Evolutionary conservation across 1,284 basidiomycete species (phyloP).

Genomic region (Malassezia sp.): DNA sequence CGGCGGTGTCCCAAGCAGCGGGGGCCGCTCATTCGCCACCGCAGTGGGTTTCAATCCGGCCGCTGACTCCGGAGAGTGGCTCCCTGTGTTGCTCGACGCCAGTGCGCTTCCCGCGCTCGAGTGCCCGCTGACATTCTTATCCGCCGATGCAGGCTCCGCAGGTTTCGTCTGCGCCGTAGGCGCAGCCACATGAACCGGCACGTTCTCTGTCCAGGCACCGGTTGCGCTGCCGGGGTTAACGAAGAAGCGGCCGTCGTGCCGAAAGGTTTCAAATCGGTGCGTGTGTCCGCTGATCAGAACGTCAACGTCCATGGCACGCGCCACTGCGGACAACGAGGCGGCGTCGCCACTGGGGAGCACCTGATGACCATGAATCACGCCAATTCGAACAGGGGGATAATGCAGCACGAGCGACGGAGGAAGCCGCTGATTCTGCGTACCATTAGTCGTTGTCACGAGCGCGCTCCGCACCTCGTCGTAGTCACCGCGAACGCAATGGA

Average conservation of each 20-base stretch:
- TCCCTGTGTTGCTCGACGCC: no score
- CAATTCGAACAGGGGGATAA: constrained; percentile 80
- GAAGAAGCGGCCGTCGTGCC: constrained; percentile 82
- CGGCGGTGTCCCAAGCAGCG: no score
- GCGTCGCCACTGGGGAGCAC: constrained; percentile 81
- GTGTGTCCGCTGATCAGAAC: constrained; percentile 87
- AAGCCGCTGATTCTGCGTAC: constrained; percentile 56
- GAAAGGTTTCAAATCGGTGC: constrained; percentile 89
- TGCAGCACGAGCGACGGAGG: constrained; percentile 71
- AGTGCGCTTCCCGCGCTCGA: no score
- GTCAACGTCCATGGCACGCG: constrained; percentile 88
- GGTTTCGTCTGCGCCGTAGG: no score
- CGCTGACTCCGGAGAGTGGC: no score
- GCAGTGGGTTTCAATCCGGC: no score
- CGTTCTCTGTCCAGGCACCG: constrained; percentile 66
- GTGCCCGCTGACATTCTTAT: no score
- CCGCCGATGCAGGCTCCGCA: no score
- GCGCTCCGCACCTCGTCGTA: constrained; percentile 68
- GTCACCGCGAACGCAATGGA: constrained; percentile 83
- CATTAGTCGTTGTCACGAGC: not conserved
- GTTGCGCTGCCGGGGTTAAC: constrained; percentile 92
- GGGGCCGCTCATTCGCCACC: no score
- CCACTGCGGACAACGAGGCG: constrained; percentile 73
- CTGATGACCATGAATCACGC: constrained; percentile 88
- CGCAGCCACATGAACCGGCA: no score